Conservation (phyloP, 768 basidiomycete species). For the Macrolepiota fuliginosa region DNA sequence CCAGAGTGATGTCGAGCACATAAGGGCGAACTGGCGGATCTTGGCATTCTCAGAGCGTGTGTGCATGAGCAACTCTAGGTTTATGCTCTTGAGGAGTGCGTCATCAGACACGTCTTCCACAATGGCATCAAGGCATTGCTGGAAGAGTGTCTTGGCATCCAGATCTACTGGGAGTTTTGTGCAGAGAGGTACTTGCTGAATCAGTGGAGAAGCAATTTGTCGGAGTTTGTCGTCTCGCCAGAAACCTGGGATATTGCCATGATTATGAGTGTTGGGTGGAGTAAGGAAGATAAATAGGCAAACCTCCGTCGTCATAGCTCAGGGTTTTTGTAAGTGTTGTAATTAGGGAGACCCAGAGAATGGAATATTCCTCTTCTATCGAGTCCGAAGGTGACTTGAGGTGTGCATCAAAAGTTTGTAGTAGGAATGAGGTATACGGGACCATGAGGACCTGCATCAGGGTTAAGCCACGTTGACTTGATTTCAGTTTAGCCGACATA, state of each 20-base stretch:
- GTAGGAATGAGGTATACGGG: conserved; percentile 82
- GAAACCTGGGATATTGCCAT: conserved; percentile 58
- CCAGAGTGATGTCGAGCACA: conserved; percentile 76
- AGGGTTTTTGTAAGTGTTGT: conserved; percentile 67
- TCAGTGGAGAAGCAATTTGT: conserved; percentile 54
- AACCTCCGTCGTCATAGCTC: conserved; percentile 78
- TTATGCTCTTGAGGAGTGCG: conserved; percentile 73
- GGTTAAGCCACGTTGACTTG: background rate
- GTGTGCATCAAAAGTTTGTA: conserved; percentile 63
- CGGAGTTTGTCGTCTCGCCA: conserved; percentile 86
- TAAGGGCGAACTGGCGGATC: conserved; percentile 68
- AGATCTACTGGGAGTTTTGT: conserved; percentile 29
- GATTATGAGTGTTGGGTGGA: background rate
- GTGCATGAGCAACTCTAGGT: conserved; percentile 82
- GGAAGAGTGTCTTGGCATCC: conserved; percentile 39
- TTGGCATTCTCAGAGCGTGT: conserved; percentile 80
- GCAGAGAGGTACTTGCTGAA: conserved; percentile 63
- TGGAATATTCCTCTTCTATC: conserved; percentile 28
- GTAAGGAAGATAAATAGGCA: conserved; percentile 21
- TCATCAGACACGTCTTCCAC: conserved; percentile 54
- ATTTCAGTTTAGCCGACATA: conserved; percentile 26
- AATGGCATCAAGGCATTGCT: conserved; percentile 53
- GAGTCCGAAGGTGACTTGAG: conserved; percentile 46
- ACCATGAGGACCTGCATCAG: conserved; percentile 71
- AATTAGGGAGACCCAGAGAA: conserved; percentile 66